phyloP scores from a whole-genome alignment of 225 moss, liverwort and hornwort species.

The Physcomitrium patens region DNA sequence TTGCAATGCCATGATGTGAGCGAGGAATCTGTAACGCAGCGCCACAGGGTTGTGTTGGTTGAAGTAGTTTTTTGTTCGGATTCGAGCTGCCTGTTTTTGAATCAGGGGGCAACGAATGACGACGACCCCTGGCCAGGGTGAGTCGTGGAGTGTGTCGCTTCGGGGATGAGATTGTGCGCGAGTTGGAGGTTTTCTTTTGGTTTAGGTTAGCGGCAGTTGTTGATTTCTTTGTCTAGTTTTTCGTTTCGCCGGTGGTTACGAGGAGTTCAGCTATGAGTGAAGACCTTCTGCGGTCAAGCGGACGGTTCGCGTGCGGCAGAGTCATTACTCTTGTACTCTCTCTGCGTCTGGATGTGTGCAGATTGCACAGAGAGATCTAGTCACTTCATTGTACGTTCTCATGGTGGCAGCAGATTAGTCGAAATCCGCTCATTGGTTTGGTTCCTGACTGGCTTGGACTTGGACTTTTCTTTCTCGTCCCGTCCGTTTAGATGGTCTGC shows the following conservation, averaged over 20 bases:
- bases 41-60: too few species aligned
- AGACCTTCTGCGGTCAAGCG: neutral
- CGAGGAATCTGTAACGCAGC: too few species aligned
- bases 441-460: conserved; percentile 17
- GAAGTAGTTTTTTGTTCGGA: too few species aligned
- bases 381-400: neutral
- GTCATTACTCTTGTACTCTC: neutral
- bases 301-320: neutral
- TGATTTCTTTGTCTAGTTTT: neutral
- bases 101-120: neutral
- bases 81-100: neutral
- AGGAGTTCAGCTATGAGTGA: neutral
- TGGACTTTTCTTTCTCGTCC: neutral
- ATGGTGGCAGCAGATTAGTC: neutral
- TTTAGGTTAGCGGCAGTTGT: neutral
- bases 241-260: neutral
- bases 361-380: neutral
- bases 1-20: too few species aligned
- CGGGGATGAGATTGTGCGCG: neutral
- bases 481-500: neutral
- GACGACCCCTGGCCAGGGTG: too few species aligned
- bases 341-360: neutral
- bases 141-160: neutral
- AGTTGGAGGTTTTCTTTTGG: neutral
- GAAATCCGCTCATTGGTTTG: neutral